These are phyloP conservation scores for Fomitopsis schrenkii DNA, from an alignment of 1,284 basidiomycete species.

Conservation along the genomic window DNA sequence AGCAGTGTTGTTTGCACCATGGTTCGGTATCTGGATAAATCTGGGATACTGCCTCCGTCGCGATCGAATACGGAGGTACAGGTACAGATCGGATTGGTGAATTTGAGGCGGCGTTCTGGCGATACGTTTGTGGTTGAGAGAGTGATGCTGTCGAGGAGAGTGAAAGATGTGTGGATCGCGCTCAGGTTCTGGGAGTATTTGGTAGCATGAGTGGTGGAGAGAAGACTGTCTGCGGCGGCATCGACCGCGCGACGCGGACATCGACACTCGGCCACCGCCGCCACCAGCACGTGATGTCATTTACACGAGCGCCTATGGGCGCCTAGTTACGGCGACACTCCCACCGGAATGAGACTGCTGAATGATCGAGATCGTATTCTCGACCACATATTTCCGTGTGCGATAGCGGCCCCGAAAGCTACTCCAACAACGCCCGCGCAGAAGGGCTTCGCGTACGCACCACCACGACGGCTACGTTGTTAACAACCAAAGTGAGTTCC, in stretches of 20 bases:
- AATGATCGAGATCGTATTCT: background rate
- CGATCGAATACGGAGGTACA: background rate
- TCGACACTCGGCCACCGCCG: too few relatives aligned
- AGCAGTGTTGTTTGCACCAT: constrained; percentile 65
- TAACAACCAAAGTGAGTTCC: background rate
- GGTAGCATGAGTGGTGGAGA: background rate
- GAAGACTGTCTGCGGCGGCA: background rate
- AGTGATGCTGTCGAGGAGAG: background rate
- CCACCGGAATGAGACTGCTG: too few relatives aligned
- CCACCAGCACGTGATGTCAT: background rate
- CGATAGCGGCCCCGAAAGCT: background rate
- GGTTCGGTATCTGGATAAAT: background rate
- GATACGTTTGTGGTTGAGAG: background rate
- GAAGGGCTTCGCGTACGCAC: background rate
- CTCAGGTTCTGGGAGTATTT: too few relatives aligned
- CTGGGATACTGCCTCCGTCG: background rate
- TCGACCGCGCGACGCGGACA: background rate
- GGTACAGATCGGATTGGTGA: background rate
- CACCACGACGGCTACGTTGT: background rate
- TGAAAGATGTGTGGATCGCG: too few relatives aligned
- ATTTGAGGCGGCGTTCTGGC: background rate
- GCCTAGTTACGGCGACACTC: too few relatives aligned
- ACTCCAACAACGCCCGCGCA: background rate
- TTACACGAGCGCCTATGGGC: too few relatives aligned
- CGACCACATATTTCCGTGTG: background rate